Percentiles rank a stretch among this genome's conserved stretches.
phyloP scores from a whole-genome alignment of 495 filamentous ascomycete genomes.

The Podospora anserina region DNA sequence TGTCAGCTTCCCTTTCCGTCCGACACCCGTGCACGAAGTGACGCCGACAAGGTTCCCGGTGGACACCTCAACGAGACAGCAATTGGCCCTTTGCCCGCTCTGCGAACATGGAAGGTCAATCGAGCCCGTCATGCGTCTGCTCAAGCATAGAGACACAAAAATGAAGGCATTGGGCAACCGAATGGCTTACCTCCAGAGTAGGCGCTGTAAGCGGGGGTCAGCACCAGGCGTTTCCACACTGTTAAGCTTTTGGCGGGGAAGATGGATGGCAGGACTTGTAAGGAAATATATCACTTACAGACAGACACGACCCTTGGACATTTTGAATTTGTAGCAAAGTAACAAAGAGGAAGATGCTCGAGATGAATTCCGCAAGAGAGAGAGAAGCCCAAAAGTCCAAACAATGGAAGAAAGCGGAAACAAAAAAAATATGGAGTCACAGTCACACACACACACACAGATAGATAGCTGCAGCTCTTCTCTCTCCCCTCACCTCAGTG shows the following conservation, averaged over 20 bases:
- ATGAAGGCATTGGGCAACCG: not conserved
- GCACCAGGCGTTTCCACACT: not conserved
- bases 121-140: not conserved
- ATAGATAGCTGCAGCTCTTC: not conserved
- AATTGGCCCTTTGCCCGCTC: slow-evolving; percentile 5
- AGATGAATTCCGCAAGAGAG: not conserved
- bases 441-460: no score
- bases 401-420: slow-evolving; percentile 6
- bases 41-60: slow-evolving; percentile 5
- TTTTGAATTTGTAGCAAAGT: slow-evolving; percentile 7
- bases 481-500: not conserved
- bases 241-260: slow-evolving; percentile 1
- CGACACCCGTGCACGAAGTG: not conserved
- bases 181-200: slow-evolving; percentile 42
- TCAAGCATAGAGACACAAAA: not conserved
- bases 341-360: not conserved
- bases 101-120: slow-evolving; percentile 1
- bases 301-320: slow-evolving; percentile 47
- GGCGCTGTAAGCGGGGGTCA: slow-evolving; percentile 35
- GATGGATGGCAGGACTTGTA: slow-evolving; percentile 2
- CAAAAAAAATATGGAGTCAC: not conserved
- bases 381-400: not conserved
- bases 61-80: not conserved
- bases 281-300: slow-evolving; percentile 33
- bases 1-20: slow-evolving; percentile 16